phyloP scores from a whole-genome alignment of 768 basidiomycete species.

The Naematelia encephala region DNA sequence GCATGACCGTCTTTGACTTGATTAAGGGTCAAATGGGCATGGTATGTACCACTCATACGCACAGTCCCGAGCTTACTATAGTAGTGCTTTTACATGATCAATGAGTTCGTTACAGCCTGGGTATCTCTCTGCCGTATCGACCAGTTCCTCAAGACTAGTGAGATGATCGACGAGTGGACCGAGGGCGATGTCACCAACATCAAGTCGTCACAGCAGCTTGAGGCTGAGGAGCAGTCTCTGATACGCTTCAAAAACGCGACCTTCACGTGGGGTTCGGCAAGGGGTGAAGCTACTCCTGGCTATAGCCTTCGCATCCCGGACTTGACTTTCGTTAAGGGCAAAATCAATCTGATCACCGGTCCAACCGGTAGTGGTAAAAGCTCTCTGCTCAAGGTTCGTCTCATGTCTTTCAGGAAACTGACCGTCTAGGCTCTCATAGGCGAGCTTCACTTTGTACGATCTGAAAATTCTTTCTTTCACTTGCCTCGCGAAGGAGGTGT shows the following conservation, averaged over 20 bases:
- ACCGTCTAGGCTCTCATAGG: constrained; percentile 51
- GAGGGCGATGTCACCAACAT: constrained; percentile 15
- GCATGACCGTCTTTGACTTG: constrained; percentile 63
- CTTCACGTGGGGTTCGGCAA: constrained; percentile 47
- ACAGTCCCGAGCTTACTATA: neutral
- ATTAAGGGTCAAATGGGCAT: constrained; percentile 56
- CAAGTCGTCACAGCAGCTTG: constrained; percentile 27
- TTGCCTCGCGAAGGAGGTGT: constrained; percentile 68
- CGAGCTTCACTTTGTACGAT: constrained; percentile 52
- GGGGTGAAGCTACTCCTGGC: constrained; percentile 52
- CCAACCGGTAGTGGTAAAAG: constrained; percentile 51
- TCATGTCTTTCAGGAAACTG: neutral
- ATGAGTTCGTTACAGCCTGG: constrained; percentile 54
- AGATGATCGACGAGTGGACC: constrained; percentile 45
- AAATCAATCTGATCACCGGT: constrained; percentile 52
- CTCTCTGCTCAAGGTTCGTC: constrained; percentile 36
- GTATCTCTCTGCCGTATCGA: constrained; percentile 65
- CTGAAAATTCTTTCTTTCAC: constrained; percentile 62
- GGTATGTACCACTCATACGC: constrained; percentile 14
- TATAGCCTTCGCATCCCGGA: constrained; percentile 49
- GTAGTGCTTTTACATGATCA: constrained; percentile 37
- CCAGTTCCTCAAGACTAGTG: constrained; percentile 53
- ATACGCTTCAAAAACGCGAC: constrained; percentile 46
- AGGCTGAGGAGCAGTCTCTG: constrained; percentile 37
- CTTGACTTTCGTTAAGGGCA: constrained; percentile 49